A percentile compares a stretch with the other conserved stretches of the same genome.
Evolutionary conservation across 345 rosid genomes (phyloP).

Genomic region (Angophora floribunda): DNA sequence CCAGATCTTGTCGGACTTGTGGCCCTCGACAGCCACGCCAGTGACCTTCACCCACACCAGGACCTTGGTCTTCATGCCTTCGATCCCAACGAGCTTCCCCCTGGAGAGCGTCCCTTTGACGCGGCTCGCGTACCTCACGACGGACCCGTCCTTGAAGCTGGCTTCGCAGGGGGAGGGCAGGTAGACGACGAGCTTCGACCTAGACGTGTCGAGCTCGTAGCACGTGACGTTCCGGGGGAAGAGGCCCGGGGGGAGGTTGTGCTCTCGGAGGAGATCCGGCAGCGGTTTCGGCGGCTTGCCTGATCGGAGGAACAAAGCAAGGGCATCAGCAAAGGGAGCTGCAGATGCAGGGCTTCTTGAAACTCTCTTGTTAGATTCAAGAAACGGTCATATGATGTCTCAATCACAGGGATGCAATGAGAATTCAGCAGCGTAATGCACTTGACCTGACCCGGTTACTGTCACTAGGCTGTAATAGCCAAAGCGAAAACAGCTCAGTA

Average conservation of each 20-base stretch:
- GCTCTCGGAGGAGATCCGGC: constrained; percentile 20
- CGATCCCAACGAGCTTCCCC: constrained; percentile 20
- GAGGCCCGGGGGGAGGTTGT: constrained; percentile 20
- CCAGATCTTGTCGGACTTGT: constrained; percentile 25
- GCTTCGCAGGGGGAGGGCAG: constrained; percentile 16
- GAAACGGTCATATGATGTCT: not conserved
- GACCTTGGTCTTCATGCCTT: constrained; percentile 35
- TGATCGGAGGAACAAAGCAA: not conserved
- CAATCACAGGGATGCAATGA: not conserved
- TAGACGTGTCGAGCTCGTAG: constrained; percentile 19
- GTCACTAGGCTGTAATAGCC: not conserved
- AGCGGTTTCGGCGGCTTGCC: constrained; percentile 19
- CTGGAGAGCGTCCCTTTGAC: constrained; percentile 16
- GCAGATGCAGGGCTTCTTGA: not conserved
- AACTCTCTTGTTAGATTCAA: not conserved
- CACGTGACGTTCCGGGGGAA: constrained; percentile 23
- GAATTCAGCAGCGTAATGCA: not conserved
- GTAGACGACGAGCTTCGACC: constrained; percentile 10
- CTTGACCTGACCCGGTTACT: not conserved
- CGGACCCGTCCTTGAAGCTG: constrained; percentile 26
- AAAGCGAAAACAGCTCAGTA: not conserved
- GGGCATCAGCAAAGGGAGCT: not conserved
- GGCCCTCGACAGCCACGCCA: constrained; percentile 14
- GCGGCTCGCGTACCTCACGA: constrained; percentile 9
- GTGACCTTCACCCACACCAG: constrained; percentile 31